Conservation (phyloP, 352 stramenopile species). For the Lagenidium giganteum region DNA sequence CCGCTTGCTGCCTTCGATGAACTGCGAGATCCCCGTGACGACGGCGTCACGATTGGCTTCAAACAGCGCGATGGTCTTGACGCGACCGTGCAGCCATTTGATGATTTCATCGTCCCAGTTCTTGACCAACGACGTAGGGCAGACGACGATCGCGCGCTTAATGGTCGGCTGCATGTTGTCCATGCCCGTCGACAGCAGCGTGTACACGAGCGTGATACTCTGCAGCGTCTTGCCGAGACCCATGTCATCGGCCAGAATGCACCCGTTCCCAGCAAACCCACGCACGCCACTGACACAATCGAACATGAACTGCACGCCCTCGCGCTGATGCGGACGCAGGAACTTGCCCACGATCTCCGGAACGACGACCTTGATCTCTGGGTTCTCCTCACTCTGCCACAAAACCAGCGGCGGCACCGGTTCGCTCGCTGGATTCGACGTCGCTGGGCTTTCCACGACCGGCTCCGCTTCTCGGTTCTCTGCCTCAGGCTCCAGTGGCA, state of each 20-base stretch:
- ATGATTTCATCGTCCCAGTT: slow-evolving; percentile 89
- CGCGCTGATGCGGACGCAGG: slow-evolving; percentile 93
- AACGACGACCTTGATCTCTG: slow-evolving; percentile 66
- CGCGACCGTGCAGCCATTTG: slow-evolving; percentile 80
- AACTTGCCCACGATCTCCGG: slow-evolving; percentile 92
- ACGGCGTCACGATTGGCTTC: slow-evolving; percentile 79
- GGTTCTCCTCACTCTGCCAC: slow-evolving; percentile 69
- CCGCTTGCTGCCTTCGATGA: slow-evolving; percentile 76
- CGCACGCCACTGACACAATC: slow-evolving; percentile 88
- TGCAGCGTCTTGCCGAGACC: slow-evolving; percentile 84
- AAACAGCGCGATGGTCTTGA: slow-evolving; percentile 82
- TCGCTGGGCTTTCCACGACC: slow-evolving; percentile 16
- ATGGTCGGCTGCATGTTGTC: slow-evolving; percentile 49
- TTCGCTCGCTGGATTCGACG: slow-evolving; percentile 18
- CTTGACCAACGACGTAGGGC: slow-evolving; percentile 83
- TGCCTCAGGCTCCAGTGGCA: slow-evolving; percentile 36
- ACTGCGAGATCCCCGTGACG: slow-evolving; percentile 78
- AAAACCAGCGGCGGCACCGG: slow-evolving; percentile 67
- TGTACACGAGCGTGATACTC: slow-evolving; percentile 86
- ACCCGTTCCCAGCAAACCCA: slow-evolving; percentile 77
- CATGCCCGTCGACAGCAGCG: slow-evolving; percentile 73
- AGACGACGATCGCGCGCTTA: slow-evolving; percentile 74
- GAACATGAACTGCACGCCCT: slow-evolving; percentile 97
- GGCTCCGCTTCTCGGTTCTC: slow-evolving; percentile 24
- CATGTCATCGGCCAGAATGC: slow-evolving; percentile 88